Evolutionary conservation across 2,329 filamentous ascomycete species (phyloP), one percentile per base, ranked within the genome.

Genomic region (Penicillium sp.): DNA sequence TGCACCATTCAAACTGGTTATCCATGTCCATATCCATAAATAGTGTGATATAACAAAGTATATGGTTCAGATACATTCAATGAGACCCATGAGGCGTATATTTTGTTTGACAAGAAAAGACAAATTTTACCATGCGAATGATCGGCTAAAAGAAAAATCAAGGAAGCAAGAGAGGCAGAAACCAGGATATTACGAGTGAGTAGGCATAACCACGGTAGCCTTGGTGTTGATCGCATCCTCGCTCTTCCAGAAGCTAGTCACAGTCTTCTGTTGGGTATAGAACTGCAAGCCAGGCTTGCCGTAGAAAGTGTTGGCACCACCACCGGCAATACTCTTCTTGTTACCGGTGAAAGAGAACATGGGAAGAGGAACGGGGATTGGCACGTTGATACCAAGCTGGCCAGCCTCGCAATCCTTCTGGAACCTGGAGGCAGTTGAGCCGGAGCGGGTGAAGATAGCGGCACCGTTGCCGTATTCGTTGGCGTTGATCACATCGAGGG

Each of bases 251-350:
- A 95, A 78, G 63, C 90, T 88, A 50, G 94, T 99, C 46, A 99
- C 94, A 3, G 94, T 99, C 89, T 99, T 97, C 71, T 89, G 84
- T 78, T 97, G 94, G 3, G 94, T 99, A 77, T 96, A 97, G 73
- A 99, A 99, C 71, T 89, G 87, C 72, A 99, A 77, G 25, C 93
- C 94, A 0, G 91, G 90, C 76, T 90, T 89, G 63, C 94, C 94
- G 77, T 99, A 99, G 74, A 99, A 97, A 16, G 91, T 96, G 78
- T 85, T 96, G 36, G 90, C 89, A 58, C 94, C 93, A 50, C 92
- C 92, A 52, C 93, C 94, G 0, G 94, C 94, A 55, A 97, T 82
- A 69, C 87, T 91, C 82, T 89, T 92, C 87, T 99, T 93, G 80
- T 87, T 87, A 17, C 84, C 84, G 2, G 84, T 87, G 73, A 85